A percentile compares a stretch with the other conserved stretches of the same genome.
These are phyloP conservation scores for Ampelomyces quisqualis DNA, from an alignment of 2,329 filamentous ascomycete genomes.

Conservation along the genomic window DNA sequence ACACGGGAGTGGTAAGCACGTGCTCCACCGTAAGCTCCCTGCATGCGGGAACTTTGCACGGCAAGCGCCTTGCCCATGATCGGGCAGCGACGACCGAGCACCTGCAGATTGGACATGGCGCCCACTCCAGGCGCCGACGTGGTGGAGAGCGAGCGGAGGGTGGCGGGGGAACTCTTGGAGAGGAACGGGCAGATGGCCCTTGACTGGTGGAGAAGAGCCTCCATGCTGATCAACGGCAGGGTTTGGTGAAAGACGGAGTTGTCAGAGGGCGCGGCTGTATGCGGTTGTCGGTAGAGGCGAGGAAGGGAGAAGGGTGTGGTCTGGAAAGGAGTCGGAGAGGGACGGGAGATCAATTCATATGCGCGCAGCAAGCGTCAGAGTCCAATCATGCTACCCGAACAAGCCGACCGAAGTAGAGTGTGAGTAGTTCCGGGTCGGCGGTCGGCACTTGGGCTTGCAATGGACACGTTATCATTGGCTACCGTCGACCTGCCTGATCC, in stretches of 20 bases:
- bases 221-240: constrained; percentile 61
- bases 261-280: not conserved
- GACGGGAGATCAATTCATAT: constrained; percentile 20
- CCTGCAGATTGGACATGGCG: constrained; percentile 95
- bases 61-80: constrained; percentile 98
- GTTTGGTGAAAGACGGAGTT: not conserved
- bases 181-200: constrained; percentile 97
- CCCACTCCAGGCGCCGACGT: constrained; percentile 77
- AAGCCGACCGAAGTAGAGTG: too few species aligned
- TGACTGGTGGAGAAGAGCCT: constrained; percentile 90
- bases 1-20: constrained; percentile 53
- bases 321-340: not conserved
- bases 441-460: constrained; percentile 26
- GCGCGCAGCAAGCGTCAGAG: constrained; percentile 17
- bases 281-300: not conserved
- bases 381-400: too few species aligned
- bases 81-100: constrained; percentile 90
- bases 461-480: constrained; percentile 26
- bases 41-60: constrained; percentile 65
- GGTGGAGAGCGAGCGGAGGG: constrained; percentile 84
- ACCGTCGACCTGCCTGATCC: constrained; percentile 16
- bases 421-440: constrained; percentile 13
- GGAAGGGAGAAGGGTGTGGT: constrained; percentile 1
- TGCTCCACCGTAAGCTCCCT: constrained; percentile 52
- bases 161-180: constrained; percentile 88